phyloP scores from a whole-genome alignment of 495 filamentous ascomycete genomes.

The Ramalina intermedia region DNA sequence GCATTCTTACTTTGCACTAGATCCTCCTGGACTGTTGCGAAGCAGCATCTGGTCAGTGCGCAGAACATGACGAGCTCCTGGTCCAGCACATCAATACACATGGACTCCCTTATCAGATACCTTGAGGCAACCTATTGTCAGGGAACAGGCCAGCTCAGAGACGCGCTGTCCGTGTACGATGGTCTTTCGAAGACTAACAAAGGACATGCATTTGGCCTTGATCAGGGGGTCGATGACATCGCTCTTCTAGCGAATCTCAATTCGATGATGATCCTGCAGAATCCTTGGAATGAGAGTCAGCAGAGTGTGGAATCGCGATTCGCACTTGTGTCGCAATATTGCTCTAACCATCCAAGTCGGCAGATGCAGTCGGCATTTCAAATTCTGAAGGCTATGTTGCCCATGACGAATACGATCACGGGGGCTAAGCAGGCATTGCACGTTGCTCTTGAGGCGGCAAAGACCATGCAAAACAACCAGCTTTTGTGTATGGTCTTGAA shows the following conservation, averaged over 20 bases:
- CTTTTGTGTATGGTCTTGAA: conserved; percentile 68
- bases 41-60: conserved; percentile 28
- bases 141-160: conserved; percentile 53
- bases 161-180: conserved; percentile 52
- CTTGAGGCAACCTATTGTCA: conserved; percentile 65
- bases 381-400: conserved; percentile 55
- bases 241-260: conserved; percentile 70
- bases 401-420: conserved; percentile 37
- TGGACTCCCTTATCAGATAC: conserved; percentile 42
- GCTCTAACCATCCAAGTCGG: conserved; percentile 41
- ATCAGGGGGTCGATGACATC: conserved; percentile 52
- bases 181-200: conserved; percentile 31
- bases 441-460: conserved; percentile 43
- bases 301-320: conserved; percentile 39
- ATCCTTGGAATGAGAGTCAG: conserved; percentile 37
- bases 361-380: conserved; percentile 62
- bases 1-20: conserved; percentile 44
- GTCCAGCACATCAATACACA: conserved; percentile 23
- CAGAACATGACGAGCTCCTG: conserved; percentile 22
- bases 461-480: conserved; percentile 46
- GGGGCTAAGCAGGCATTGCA: conserved; percentile 68
- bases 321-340: conserved; percentile 47
- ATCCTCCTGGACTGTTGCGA: conserved; percentile 48
- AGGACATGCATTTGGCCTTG: conserved; percentile 30
- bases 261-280: conserved; percentile 65